phyloP scores from a whole-genome alignment of 306 rosid species.

The Dryas alaskensis region DNA sequence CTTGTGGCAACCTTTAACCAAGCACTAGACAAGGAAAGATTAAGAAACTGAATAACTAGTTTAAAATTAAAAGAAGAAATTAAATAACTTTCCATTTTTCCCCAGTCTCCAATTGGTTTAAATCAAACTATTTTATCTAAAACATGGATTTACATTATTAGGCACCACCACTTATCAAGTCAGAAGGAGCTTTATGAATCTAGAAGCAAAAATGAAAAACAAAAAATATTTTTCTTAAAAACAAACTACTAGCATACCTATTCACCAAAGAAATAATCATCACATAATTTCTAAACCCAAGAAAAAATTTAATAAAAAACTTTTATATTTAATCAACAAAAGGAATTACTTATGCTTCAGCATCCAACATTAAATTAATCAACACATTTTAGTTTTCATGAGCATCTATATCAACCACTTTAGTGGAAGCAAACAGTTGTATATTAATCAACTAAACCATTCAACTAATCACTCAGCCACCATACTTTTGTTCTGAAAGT shows the following conservation, averaged over 20 bases:
- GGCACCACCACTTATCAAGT: no score
- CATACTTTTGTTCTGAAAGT: not conserved
- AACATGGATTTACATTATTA: no score
- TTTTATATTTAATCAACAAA: not conserved
- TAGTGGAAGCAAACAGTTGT: not conserved
- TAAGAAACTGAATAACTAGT: not conserved
- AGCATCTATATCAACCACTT: not conserved
- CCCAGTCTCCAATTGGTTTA: no score
- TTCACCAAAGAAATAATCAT: not conserved
- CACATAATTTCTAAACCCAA: not conserved
- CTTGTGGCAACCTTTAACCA: constrained; percentile 95
- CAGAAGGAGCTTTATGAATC: no score
- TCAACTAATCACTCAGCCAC: not conserved
- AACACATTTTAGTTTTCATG: not conserved
- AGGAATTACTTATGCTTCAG: no score
- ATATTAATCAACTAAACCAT: not conserved
- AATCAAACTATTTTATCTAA: no score
- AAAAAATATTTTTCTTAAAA: no score
- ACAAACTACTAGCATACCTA: no score
- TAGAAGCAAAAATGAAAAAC: no score
- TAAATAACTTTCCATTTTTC: not conserved
- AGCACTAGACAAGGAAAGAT: constrained; percentile 49
- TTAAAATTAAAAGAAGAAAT: not conserved
- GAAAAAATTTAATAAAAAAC: no score
- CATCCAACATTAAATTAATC: not conserved